Base-by-base conservation (phyloP, 179 eudicot species). In the Beta lomatogona region DNA sequence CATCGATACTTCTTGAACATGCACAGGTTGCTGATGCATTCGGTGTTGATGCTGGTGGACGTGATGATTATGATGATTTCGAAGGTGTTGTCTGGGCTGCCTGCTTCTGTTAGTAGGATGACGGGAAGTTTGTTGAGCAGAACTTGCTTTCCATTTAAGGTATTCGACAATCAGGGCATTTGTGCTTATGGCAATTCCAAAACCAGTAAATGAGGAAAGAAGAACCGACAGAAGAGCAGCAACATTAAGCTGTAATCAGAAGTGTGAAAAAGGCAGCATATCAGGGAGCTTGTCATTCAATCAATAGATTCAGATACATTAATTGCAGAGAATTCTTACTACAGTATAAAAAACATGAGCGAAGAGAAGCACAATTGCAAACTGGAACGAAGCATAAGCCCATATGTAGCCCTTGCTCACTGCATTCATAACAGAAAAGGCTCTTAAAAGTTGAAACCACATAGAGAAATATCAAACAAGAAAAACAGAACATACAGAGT, bases 301-400 rank as follows among this genome's bases (percentile, higher is more conserved):
- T 15, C 8, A 54, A 68, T 1, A 75, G 5, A 75, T 8, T 15
- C 52, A 36, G 9, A 58, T 19, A 36, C n/a, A 14, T 36, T 36
- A 46, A 65, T 64, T 10, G 45, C 21, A 15, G 73, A 73, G 71
- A 28, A 2, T 52, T 68, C 85, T 82, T 82, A 85, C 87, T 59
- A 85, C 28, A n/a, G 80, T 85, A 54, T 85, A 85, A 63, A 85
- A 85, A 7, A 85, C 75, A 75, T 85, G 85, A 60, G 87, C 87
- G 53, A 85, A 85, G 48, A 85, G 87, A 80, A 85, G 61, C 48
- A 85, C 87, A 61, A 85, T 78, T 45, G 85, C 84, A 75, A 82
- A 85, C 82, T 85, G 87, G 82, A 85, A 85, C 45, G 87, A 85
- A 59, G 87, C 87, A 75, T 85, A 85, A 14, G 87, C 87, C 87